Base-by-base conservation (phyloP, 305 asterid genomes). In the Petunia hybrid region DNA sequence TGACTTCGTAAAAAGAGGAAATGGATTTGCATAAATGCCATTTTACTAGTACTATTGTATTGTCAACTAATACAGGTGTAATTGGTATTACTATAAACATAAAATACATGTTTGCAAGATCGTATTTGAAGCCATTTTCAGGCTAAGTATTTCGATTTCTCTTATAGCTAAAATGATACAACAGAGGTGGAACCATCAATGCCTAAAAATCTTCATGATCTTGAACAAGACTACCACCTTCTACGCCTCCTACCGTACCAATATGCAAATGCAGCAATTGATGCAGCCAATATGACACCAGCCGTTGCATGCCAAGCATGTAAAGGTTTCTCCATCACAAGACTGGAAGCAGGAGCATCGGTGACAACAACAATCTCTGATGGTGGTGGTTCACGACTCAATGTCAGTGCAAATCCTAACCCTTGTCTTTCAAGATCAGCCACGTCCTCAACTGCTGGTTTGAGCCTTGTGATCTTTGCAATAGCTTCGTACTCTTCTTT, bases 401-500 rank as follows among this genome's bases (percentile, higher is more conserved):
- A 84, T 6, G 87, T 31, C 85, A 90, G 53, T 9, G 95, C 97
- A 70, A 91, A 91, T 16, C 80, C 91, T 64, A 92, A 56, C 2
- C 97, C 97, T 82, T 81, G 89, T 62, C 65, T 90, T 87, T 88
- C 91, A 40, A 92, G 89, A 85, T 88, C 94, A 10, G 59, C 80
- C 57, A 80, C 65, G 85, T 89, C 91, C 40, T 87, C 85, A 42
- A 92, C 67, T 38, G 69, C 76, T 5, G 97, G 95, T 76, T 81
- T 85, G 76, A 88, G 82, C 89, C 89, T 86, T 0, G 97, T 90
- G 22, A 86, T 90, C 82, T 77, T 84, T 40, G 97, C 95, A 78
- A 94, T 85, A 38, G 94, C 95, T 46, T 87, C 88, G 0, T 91
- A 88, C 82, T 94, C 91, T 79, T 92, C 97, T 86, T 90, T 89